Evolutionary conservation across 2,329 filamentous ascomycete species (phyloP).

Genomic region (Basipetospora sp.): DNA sequence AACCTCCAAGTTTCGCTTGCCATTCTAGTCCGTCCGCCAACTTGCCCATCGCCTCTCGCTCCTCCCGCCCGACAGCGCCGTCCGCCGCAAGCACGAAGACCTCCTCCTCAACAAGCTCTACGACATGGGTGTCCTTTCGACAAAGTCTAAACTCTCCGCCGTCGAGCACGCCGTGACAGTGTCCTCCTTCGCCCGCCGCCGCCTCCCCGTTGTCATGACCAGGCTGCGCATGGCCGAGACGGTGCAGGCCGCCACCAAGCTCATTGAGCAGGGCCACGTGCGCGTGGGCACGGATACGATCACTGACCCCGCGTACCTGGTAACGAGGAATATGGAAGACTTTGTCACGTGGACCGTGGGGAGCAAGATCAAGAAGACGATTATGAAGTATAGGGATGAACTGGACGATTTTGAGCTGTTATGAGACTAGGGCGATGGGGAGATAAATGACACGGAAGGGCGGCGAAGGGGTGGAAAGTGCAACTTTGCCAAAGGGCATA

Average conservation of each 20-base stretch:
- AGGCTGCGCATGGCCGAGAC: slow-evolving; percentile 82
- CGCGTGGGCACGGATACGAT: slow-evolving; percentile 80
- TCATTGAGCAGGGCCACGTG: slow-evolving; percentile 90
- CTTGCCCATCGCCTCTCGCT: slow-evolving; percentile 77
- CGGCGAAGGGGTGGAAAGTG: neutral
- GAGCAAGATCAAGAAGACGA: slow-evolving; percentile 93
- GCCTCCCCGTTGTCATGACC: slow-evolving; percentile 83
- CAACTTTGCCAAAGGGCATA: too few species aligned
- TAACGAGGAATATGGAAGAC: slow-evolving; percentile 83
- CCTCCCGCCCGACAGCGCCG: slow-evolving; percentile 63
- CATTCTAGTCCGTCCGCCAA: slow-evolving; percentile 44
- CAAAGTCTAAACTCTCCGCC: slow-evolving; percentile 61
- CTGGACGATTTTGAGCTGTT: slow-evolving; percentile 90
- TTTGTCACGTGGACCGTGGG: slow-evolving; percentile 93
- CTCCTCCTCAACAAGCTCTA: slow-evolving; percentile 82
- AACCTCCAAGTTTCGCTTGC: neutral
- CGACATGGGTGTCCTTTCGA: slow-evolving; percentile 74
- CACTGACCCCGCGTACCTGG: slow-evolving; percentile 77
- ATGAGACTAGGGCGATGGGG: too few species aligned
- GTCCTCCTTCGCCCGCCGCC: slow-evolving; percentile 67
- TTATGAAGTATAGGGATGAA: slow-evolving; percentile 88
- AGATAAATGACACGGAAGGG: slow-evolving; percentile 17
- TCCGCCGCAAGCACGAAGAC: slow-evolving; percentile 71
- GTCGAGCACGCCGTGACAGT: slow-evolving; percentile 86
- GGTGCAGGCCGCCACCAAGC: slow-evolving; percentile 66